Percentiles rank a stretch among this genome's conserved stretches.
Conservation (phyloP, 1,139 yeast genomes). For the Candida tetrigidarum region DNA sequence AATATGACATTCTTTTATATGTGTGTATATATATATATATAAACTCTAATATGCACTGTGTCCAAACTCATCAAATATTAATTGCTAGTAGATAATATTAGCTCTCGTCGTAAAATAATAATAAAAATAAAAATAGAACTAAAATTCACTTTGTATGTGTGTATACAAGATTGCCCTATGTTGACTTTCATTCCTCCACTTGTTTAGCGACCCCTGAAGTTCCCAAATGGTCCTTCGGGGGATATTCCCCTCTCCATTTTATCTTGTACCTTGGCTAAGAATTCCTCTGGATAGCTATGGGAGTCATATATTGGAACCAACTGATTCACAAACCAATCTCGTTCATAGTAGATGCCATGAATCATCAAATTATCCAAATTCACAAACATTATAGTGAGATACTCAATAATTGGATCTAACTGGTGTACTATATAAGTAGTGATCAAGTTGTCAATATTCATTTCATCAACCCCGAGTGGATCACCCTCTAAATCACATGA, state of each 20-base stretch:
- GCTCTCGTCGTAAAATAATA: too few species aligned
- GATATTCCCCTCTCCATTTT: slow-evolving; percentile 15
- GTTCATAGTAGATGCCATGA: slow-evolving; percentile 42
- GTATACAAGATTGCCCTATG: too few species aligned
- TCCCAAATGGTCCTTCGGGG: slow-evolving; percentile 26
- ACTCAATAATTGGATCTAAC: slow-evolving; percentile 33
- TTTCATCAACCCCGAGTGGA: slow-evolving; percentile 25
- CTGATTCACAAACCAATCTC: slow-evolving; percentile 12
- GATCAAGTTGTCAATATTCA: slow-evolving; percentile 38
- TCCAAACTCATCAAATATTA: slow-evolving; percentile 3
- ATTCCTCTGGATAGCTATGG: slow-evolving; percentile 30
- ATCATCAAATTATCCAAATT: slow-evolving; percentile 36
- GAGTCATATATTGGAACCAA: slow-evolving; percentile 35
- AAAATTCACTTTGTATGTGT: too few species aligned
- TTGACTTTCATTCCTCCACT: too few species aligned
- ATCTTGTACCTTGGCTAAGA: slow-evolving; percentile 15
- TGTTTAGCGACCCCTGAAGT: slow-evolving; percentile 18
- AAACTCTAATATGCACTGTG: slow-evolving; percentile 3
- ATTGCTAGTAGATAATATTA: not conserved
- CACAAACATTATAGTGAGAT: slow-evolving; percentile 28
- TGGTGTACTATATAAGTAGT: slow-evolving; percentile 44
- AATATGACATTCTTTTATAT: not conserved
- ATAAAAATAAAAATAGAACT: too few species aligned
- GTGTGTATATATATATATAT: too few species aligned
- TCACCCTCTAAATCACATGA: slow-evolving; percentile 28